phyloP scores from a whole-genome alignment of 2,329 filamentous ascomycete genomes.

The Aspergillus pseudoviridinutans region DNA sequence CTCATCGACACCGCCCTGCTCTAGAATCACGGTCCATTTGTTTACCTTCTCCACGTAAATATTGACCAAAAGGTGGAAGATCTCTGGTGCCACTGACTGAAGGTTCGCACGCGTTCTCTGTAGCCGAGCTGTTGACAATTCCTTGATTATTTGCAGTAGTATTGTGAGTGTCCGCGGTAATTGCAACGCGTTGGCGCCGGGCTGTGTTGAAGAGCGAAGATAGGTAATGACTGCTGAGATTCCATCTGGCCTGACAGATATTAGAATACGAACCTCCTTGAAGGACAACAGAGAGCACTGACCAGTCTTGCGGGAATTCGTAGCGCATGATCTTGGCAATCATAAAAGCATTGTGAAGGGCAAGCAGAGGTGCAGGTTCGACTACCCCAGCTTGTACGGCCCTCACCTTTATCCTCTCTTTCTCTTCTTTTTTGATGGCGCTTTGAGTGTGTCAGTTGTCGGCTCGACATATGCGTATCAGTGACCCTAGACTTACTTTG shows the following conservation, averaged over 20 bases:
- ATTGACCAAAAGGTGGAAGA: constrained; percentile 72
- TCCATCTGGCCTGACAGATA: constrained; percentile 41
- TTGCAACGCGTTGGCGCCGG: constrained; percentile 58
- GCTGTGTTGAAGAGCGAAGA: constrained; percentile 54
- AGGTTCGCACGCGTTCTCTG: constrained; percentile 70
- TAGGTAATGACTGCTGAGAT: constrained; percentile 56
- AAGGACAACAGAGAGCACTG: constrained; percentile 3
- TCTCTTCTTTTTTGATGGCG: constrained; percentile 66
- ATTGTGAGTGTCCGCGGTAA: constrained; percentile 71
- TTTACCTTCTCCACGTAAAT: constrained; percentile 74
- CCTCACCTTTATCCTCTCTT: constrained; percentile 67
- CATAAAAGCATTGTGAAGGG: constrained; percentile 82
- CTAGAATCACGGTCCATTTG: constrained; percentile 63
- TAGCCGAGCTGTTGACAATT: constrained; percentile 76
- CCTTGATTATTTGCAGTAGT: constrained; percentile 83
- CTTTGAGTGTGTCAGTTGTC: constrained; percentile 32
- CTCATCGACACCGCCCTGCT: constrained; percentile 55
- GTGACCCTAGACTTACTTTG: constrained; percentile 47
- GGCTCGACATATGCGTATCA: neutral
- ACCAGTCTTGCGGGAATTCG: constrained; percentile 87
- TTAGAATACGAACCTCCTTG: constrained; percentile 3
- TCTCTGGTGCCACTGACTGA: constrained; percentile 73
- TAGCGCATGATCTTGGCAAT: constrained; percentile 83
- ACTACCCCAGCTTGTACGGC: constrained; percentile 72
- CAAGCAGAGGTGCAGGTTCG: constrained; percentile 71